Evolutionary conservation across 208 protist species (phyloP).

Genomic region (Leishmania martiniquensis): DNA sequence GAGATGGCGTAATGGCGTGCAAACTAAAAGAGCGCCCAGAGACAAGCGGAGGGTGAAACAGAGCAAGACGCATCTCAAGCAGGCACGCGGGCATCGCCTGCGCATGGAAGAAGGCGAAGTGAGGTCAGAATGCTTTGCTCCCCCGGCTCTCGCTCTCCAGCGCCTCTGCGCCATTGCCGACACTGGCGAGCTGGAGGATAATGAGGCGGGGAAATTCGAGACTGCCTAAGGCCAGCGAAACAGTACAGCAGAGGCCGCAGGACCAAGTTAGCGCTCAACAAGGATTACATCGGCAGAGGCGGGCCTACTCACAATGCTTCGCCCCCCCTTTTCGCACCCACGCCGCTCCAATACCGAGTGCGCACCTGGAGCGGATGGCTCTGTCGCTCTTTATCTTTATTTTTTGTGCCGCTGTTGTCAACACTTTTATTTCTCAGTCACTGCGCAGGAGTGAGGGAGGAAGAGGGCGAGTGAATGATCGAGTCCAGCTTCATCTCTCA

Average conservation of each 20-base stretch:
- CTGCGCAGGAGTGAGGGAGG: not conserved
- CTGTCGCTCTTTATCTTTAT: not conserved
- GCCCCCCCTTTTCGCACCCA: not conserved
- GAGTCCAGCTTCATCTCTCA: not conserved
- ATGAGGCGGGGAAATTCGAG: not conserved
- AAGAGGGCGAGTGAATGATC: not conserved
- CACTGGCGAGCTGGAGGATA: not conserved
- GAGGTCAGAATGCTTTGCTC: not conserved
- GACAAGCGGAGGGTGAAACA: too few relatives aligned
- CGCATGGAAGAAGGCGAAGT: not conserved
- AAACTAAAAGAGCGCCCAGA: not conserved
- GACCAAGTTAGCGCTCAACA: not conserved
- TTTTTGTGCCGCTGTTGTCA: not conserved
- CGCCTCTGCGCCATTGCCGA: not conserved
- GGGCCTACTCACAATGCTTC: not conserved
- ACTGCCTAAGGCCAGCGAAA: not conserved
- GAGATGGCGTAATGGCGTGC: not conserved
- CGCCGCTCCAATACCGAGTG: not conserved
- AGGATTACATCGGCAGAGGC: not conserved
- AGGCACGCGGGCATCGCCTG: not conserved
- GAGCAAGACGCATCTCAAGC: not conserved
- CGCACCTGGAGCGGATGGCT: not conserved
- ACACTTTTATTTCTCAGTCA: not conserved
- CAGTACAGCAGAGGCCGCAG: not conserved
- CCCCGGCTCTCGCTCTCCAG: not conserved